These are phyloP conservation scores for Cystofilobasidium ferigula DNA, from an alignment of 768 basidiomycete genomes.

Conservation along the genomic window DNA sequence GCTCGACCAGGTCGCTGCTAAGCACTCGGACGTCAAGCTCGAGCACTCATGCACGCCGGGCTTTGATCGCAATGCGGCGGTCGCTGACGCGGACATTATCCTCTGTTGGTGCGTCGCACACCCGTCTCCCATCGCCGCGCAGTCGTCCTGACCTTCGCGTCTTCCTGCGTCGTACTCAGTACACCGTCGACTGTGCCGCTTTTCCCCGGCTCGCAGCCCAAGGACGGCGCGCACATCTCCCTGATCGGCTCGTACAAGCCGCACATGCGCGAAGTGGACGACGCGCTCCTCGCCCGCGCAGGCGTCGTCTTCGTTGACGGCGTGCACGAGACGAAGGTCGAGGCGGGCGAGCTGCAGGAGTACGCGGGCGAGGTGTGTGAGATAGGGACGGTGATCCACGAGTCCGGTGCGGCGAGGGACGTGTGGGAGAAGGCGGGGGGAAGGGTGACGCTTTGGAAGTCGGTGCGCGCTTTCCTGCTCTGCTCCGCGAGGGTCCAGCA, in stretches of 20 bases:
- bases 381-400: slow-evolving; percentile 3
- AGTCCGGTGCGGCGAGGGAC: neutral
- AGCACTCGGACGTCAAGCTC: slow-evolving; percentile 20
- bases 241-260: slow-evolving; percentile 30
- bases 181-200: slow-evolving; percentile 31
- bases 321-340: neutral
- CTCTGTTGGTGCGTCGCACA: slow-evolving; percentile 38
- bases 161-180: slow-evolving; percentile 16
- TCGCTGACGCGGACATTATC: slow-evolving; percentile 30
- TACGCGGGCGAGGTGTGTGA: slow-evolving; percentile 11
- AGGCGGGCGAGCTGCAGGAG: slow-evolving; percentile 24
- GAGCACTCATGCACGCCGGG: neutral
- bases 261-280: slow-evolving; percentile 31
- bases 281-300: neutral
- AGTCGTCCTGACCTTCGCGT: neutral
- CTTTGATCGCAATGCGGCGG: slow-evolving; percentile 6
- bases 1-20: slow-evolving; percentile 21
- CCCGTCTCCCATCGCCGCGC: neutral
- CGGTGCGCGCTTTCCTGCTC: no score
- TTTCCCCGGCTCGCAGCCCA: slow-evolving; percentile 23
- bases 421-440: neutral
- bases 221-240: slow-evolving; percentile 28
- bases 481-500: neutral
- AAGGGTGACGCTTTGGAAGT: slow-evolving; percentile 22
- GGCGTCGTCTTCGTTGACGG: slow-evolving; percentile 25